Conservation (phyloP, 2,329 filamentous ascomycete genomes). For the Intubia oerlemansii region DNA sequence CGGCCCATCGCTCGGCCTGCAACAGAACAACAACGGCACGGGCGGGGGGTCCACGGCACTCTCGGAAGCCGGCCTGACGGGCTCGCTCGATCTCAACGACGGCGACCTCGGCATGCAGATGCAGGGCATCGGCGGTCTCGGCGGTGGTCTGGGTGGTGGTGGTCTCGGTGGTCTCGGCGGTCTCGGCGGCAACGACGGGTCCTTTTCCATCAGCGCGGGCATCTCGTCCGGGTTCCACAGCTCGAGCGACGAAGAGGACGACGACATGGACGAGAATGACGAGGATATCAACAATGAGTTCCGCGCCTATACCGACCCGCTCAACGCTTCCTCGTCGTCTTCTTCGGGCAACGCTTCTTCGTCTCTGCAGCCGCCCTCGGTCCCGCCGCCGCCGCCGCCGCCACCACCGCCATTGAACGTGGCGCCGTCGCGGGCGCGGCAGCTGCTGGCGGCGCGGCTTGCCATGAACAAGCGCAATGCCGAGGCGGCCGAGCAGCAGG, state of each 20-base stretch:
- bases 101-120: too few relatives aligned
- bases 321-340: slow-evolving; percentile 28
- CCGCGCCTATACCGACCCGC: slow-evolving; percentile 33
- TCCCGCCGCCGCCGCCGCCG: slow-evolving; percentile 36
- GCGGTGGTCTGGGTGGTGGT: too few relatives aligned
- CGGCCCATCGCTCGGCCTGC: slow-evolving; percentile 16
- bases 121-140: too few relatives aligned
- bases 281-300: slow-evolving; percentile 51
- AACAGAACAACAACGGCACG: slow-evolving; percentile 5
- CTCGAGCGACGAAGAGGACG: slow-evolving; percentile 88
- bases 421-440: slow-evolving; percentile 64
- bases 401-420: slow-evolving; percentile 58
- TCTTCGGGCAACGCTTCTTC: too few relatives aligned
- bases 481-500: slow-evolving; percentile 20
- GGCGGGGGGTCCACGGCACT: slow-evolving; percentile 46
- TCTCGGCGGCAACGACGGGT: slow-evolving; percentile 33
- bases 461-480: slow-evolving; percentile 47
- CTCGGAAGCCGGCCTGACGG: slow-evolving; percentile 62
- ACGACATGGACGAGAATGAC: slow-evolving; percentile 73
- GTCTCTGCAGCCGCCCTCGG: too few relatives aligned
- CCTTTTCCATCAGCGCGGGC: slow-evolving; percentile 51
- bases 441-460: slow-evolving; percentile 77
- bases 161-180: too few relatives aligned
- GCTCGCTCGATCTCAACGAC: slow-evolving; percentile 46
- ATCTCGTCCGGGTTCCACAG: slow-evolving; percentile 79